Base-by-base conservation (phyloP, 169 alveolate species). In the Plasmodium cynomolgi region DNA sequence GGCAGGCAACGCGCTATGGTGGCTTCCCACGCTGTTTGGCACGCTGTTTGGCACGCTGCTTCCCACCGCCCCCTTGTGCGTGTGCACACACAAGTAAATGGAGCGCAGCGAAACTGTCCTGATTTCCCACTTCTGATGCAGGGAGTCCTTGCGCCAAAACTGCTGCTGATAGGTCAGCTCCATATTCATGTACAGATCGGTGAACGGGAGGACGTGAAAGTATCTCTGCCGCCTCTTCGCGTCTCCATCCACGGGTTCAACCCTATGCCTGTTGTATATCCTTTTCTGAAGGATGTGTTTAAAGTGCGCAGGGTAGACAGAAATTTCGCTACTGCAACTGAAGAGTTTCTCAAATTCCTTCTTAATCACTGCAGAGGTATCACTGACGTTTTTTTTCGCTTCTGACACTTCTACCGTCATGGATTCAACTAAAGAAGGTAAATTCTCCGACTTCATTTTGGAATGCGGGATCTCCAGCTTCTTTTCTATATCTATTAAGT, bases 221-320 rank as follows among this genome's bases (percentile, higher is more conserved):
- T 91, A 91, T 47, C 75, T 11, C 34, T 91, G 92, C 73, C 62
- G 62, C 50, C 50, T 62, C 31, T 44, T 91, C 56, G 62, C 58
- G 1, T 80, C 84, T 13, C 37, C 31, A 81, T 20, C 74, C 39
- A 77, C 17, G 1, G 81, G 84, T n/a, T 50, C 47, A 15, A 74
- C 15, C 29, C 34, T 39, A 0, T 81, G 74, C n/a, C 20, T 58
- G 31, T 79, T 39, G 54, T 23, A 88, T 20, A 56, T 56, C 72
- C 94, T 77, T 20, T 88, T 88, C 73, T 88, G 80, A 50, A 91
- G 73, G 33, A 91, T 72, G 26, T 73, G 1, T 72, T 34, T 80
- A 81, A 81, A 91, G 17, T 91, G 95, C 13, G 84, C 71, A 33
- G 95, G 95, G 83, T 91, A 91, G n/a, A 91, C 47, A 47, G 95